phyloP scores from a whole-genome alignment of 257 asterid genomes.

The Eustoma russellianum region DNA sequence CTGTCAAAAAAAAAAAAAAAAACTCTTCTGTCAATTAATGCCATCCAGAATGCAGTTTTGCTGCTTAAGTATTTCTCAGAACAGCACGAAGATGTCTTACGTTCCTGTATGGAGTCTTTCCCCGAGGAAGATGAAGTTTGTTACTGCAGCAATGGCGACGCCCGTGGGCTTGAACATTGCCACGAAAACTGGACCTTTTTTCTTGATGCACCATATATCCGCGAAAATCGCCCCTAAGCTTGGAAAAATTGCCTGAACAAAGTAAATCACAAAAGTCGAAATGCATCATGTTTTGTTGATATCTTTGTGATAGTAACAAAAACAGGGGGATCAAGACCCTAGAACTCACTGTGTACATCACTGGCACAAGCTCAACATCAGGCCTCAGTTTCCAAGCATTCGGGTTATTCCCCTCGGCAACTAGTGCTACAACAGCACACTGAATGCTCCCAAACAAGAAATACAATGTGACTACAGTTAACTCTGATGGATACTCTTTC shows the following conservation, averaged over 20 bases:
- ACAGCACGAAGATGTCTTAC: conserved; percentile 2
- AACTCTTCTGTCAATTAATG: no score
- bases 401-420: conserved; percentile 3
- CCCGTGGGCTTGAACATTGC: conserved; percentile 27
- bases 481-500: conserved; percentile 15
- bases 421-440: not conserved
- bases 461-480: conserved; percentile 15
- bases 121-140: conserved; percentile 16
- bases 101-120: conserved; percentile 17
- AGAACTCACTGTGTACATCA: conserved; percentile 15
- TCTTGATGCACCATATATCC: conserved; percentile 18
- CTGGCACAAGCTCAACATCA: conserved; percentile 13
- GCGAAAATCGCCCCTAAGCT: not conserved
- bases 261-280: no score
- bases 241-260: conserved; percentile 3
- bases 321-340: not conserved
- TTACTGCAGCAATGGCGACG: conserved; percentile 16
- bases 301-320: not conserved
- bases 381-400: conserved; percentile 19
- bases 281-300: no score
- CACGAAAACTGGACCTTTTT: conserved; percentile 22
- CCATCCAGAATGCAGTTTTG: no score
- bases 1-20: no score
- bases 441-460: conserved; percentile 9
- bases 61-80: no score